phyloP scores from a whole-genome alignment of 2,329 filamentous ascomycete genomes.

The Phialophora tarda region DNA sequence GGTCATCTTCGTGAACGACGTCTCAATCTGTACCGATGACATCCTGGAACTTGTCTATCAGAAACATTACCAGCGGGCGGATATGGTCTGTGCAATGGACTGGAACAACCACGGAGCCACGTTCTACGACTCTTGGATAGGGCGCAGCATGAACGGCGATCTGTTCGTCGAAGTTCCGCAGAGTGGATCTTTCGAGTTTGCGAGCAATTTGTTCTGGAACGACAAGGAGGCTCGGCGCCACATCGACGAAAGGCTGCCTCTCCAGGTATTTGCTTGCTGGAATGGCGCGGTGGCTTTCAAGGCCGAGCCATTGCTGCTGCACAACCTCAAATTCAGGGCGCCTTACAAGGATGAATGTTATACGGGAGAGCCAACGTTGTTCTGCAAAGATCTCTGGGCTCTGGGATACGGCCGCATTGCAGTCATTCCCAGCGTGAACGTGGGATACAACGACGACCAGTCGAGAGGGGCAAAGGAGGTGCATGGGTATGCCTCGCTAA shows the following conservation, averaged over 20 bases:
- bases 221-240: slow-evolving; percentile 47
- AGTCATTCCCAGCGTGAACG: slow-evolving; percentile 61
- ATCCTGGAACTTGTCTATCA: slow-evolving; percentile 63
- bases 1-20: slow-evolving; percentile 62
- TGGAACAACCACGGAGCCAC: slow-evolving; percentile 58
- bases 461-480: slow-evolving; percentile 54
- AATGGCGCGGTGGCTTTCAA: slow-evolving; percentile 61
- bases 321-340: slow-evolving; percentile 55
- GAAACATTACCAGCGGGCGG: slow-evolving; percentile 52
- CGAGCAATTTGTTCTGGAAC: slow-evolving; percentile 62
- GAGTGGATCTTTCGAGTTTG: slow-evolving; percentile 57
- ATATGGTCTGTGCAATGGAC: slow-evolving; percentile 66
- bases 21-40: slow-evolving; percentile 60
- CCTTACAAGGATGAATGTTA: slow-evolving; percentile 54
- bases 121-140: slow-evolving; percentile 65
- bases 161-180: slow-evolving; percentile 61
- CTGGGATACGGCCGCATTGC: slow-evolving; percentile 59
- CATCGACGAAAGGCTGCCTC: slow-evolving; percentile 50
- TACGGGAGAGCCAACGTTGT: slow-evolving; percentile 61
- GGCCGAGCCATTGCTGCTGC: slow-evolving; percentile 56
- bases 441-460: slow-evolving; percentile 59
- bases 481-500: slow-evolving; percentile 54
- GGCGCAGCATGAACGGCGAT: slow-evolving; percentile 59
- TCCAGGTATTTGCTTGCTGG: slow-evolving; percentile 68
- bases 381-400: slow-evolving; percentile 64